A percentile compares a stretch with the other conserved stretches of the same genome.
Conservation (phyloP, 176 grass and related monocot species). For the Musa troglodytarum region DNA sequence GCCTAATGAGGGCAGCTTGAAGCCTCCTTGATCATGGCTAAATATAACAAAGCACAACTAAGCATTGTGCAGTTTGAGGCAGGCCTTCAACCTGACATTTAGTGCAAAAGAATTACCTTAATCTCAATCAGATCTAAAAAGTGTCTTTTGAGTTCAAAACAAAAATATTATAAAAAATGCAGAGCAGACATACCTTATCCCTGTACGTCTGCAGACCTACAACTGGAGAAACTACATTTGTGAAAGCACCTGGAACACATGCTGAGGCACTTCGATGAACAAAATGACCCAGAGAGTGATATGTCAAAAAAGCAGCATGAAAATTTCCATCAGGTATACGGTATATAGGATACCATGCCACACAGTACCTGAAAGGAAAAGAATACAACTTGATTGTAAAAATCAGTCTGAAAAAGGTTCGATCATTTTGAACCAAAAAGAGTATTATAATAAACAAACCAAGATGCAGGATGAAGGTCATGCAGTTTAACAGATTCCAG, state of each 20-base stretch:
- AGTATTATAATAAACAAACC: conserved; percentile 32
- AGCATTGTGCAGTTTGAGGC: too few species aligned
- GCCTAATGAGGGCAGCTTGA: too few species aligned
- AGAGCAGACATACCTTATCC: conserved; percentile 36
- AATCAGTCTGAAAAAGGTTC: not conserved
- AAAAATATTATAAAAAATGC: not conserved
- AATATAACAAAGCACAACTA: too few species aligned
- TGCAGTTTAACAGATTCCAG: conserved; percentile 40
- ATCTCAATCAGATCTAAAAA: not conserved
- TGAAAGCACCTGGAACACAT: not conserved
- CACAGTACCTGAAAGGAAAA: conserved; percentile 63
- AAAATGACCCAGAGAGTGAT: conserved; percentile 71
- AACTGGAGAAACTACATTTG: conserved; percentile 32
- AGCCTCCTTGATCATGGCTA: too few species aligned
- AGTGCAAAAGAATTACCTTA: not conserved
- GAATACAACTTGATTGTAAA: not conserved
- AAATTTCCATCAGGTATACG: conserved; percentile 69
- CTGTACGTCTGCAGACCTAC: conserved; percentile 68
- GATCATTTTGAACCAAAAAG: not conserved
- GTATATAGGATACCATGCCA: conserved; percentile 97
- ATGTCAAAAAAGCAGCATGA: conserved; percentile 76
- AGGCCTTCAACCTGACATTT: too few species aligned
- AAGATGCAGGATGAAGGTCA: conserved; percentile 71
- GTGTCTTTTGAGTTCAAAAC: not conserved
- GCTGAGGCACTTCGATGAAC: conserved; percentile 18